Percentiles rank a stretch among this genome's conserved stretches.
Conservation (phyloP, 768 basidiomycete genomes). For the Leccinum broughii region DNA sequence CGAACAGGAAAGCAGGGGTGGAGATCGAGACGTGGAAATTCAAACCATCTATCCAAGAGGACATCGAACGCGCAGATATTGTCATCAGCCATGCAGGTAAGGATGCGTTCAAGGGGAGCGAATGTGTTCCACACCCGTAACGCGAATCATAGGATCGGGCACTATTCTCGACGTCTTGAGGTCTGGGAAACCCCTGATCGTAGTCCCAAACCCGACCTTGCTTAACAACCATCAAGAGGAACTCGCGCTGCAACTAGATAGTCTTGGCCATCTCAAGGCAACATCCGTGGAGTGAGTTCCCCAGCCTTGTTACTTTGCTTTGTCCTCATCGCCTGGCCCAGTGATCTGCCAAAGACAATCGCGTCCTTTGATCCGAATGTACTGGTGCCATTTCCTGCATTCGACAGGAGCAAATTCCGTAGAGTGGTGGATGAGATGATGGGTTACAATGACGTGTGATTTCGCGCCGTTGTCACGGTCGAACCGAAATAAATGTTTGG, state of each 20-base stretch:
- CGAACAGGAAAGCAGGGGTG: conserved; percentile 40
- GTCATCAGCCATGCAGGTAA: conserved; percentile 94
- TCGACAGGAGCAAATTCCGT: conserved; percentile 67
- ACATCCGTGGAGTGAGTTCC: conserved; percentile 57
- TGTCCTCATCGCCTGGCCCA: conserved; percentile 28
- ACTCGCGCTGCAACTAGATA: conserved; percentile 67
- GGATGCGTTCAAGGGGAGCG: conserved; percentile 14
- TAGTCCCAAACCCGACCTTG: conserved; percentile 85
- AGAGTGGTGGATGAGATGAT: conserved; percentile 73
- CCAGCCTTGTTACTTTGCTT: neutral
- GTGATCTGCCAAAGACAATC: conserved; percentile 57
- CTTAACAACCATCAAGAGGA: conserved; percentile 95
- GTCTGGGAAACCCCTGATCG: conserved; percentile 72
- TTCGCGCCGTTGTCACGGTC: neutral
- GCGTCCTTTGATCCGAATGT: conserved; percentile 43
- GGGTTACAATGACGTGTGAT: conserved; percentile 55
- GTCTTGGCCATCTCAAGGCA: conserved; percentile 56
- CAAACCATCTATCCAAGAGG: conserved; percentile 67
- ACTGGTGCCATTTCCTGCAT: conserved; percentile 62
- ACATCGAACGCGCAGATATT: conserved; percentile 67
- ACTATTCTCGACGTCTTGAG: conserved; percentile 90
- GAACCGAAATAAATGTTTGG: neutral
- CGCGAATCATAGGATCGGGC: conserved; percentile 74
- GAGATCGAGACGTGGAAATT: conserved; percentile 70
- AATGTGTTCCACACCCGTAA: neutral